These are phyloP conservation scores for Camellia granthamiana DNA, from an alignment of 148 eudicot species.

Conservation along the genomic window DNA sequence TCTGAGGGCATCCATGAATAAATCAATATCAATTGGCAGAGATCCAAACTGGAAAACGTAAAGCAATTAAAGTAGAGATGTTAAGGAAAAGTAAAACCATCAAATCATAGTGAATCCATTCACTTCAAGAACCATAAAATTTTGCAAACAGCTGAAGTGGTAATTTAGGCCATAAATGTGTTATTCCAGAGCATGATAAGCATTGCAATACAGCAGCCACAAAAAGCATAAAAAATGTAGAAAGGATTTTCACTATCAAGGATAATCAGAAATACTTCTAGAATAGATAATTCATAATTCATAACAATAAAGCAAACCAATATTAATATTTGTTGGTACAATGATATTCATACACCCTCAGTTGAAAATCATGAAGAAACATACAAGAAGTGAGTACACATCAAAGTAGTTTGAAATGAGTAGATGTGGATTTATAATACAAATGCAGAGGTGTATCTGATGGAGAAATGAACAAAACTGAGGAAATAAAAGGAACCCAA, in stretches of 20 bases:
- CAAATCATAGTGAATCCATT: background rate
- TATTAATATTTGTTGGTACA: too few relatives aligned
- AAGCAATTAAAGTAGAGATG: background rate
- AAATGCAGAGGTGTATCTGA: too few relatives aligned
- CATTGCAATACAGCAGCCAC: background rate
- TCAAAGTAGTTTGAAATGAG: too few relatives aligned
- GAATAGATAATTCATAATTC: background rate
- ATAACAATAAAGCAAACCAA: too few relatives aligned
- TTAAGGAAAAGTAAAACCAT: background rate
- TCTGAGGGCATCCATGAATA: background rate
- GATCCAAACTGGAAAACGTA: constrained; percentile 13
- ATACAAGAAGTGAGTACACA: too few relatives aligned
- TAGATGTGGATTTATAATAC: too few relatives aligned
- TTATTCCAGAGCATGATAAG: background rate
- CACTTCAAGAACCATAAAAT: background rate
- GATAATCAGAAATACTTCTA: background rate
- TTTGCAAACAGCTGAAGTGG: background rate
- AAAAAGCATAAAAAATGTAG: too few relatives aligned
- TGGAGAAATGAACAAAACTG: too few relatives aligned
- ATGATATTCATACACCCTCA: too few relatives aligned
- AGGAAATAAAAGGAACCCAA: too few relatives aligned
- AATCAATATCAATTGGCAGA: constrained; percentile 5
- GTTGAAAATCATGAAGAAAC: too few relatives aligned
- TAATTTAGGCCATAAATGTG: background rate
- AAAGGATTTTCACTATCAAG: too few relatives aligned